phyloP scores from a whole-genome alignment of 2,329 filamentous ascomycete genomes.

The Scedosporium minutisporum region DNA sequence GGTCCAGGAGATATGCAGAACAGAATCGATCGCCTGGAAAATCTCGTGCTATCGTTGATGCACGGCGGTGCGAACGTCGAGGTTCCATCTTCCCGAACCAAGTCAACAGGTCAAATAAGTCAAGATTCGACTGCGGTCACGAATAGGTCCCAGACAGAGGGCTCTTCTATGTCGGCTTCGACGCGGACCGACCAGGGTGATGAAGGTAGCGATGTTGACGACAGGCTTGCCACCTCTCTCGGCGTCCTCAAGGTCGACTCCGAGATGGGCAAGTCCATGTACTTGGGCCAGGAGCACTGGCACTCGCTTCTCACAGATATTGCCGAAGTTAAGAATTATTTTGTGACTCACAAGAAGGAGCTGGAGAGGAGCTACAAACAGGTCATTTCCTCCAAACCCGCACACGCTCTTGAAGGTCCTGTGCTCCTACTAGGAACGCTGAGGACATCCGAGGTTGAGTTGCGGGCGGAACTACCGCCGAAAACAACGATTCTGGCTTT shows the following conservation, averaged over 20 bases:
- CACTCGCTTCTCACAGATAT: constrained; percentile 72
- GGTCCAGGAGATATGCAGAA: constrained; percentile 96
- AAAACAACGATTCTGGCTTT: constrained; percentile 78
- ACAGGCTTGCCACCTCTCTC: constrained; percentile 59
- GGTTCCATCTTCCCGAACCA: constrained; percentile 19
- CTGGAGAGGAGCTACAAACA: constrained; percentile 72
- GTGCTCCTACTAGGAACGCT: constrained; percentile 71
- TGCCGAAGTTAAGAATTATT: constrained; percentile 88
- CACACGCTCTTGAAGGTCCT: constrained; percentile 52
- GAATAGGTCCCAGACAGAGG: constrained; percentile 14
- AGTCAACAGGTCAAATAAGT: constrained; percentile 11
- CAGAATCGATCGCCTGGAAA: constrained; percentile 89
- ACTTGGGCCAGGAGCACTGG: constrained; percentile 78
- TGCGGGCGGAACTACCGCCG: constrained; percentile 69
- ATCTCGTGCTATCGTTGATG: constrained; percentile 87
- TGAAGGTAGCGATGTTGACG: constrained; percentile 61
- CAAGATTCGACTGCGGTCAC: constrained; percentile 11
- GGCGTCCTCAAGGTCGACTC: constrained; percentile 75
- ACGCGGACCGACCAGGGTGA: constrained; percentile 35
- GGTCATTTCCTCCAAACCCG: constrained; percentile 59
- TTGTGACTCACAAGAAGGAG: constrained; percentile 76
- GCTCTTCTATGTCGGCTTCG: constrained; percentile 21
- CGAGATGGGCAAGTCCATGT: constrained; percentile 69
- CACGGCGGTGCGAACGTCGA: constrained; percentile 61
- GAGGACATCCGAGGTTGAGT: constrained; percentile 62